Evolutionary conservation across 225 moss, liverwort and hornwort species (phyloP).

Genomic region (Pseudisothecium myosuroides): DNA sequence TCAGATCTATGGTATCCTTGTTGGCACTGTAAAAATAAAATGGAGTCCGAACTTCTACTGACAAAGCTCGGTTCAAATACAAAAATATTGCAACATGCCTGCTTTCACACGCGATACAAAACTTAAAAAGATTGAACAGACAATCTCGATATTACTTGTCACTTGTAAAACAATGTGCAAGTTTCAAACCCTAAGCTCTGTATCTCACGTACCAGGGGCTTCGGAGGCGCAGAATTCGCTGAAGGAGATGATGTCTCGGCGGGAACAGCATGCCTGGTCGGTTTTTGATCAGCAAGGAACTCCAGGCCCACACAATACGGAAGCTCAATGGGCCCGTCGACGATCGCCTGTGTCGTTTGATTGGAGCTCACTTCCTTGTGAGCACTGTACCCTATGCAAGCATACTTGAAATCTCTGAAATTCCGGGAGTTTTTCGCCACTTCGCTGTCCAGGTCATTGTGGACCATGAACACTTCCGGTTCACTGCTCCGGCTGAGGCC

Average conservation of each 20-base stretch:
- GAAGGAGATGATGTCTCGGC: constrained; percentile 9
- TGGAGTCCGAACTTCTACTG: background rate
- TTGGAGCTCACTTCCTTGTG: constrained; percentile 37
- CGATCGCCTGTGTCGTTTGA: constrained; percentile 6
- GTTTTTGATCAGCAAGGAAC: constrained; percentile 32
- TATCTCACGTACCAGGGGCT: constrained; percentile 8
- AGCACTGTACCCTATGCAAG: constrained; percentile 47
- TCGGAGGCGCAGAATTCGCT: background rate
- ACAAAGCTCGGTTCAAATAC: background rate
- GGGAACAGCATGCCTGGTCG: constrained; percentile 25
- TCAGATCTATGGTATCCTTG: background rate
- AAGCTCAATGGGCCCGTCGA: constrained; percentile 34
- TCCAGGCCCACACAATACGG: constrained; percentile 48
- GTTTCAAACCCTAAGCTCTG: background rate
- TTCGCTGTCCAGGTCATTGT: constrained; percentile 37
- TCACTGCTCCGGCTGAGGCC: constrained; percentile 52
- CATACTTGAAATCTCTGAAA: constrained; percentile 45
- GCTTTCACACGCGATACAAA: background rate
- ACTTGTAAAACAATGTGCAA: background rate
- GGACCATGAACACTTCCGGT: constrained; percentile 27
- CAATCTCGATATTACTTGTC: background rate
- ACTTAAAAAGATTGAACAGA: background rate
- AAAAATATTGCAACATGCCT: background rate
- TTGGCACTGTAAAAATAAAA: too few relatives aligned
- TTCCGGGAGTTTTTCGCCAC: constrained; percentile 22